Conservation (phyloP, 2,329 filamentous ascomycete species). For the Fusarium beomiforme region DNA sequence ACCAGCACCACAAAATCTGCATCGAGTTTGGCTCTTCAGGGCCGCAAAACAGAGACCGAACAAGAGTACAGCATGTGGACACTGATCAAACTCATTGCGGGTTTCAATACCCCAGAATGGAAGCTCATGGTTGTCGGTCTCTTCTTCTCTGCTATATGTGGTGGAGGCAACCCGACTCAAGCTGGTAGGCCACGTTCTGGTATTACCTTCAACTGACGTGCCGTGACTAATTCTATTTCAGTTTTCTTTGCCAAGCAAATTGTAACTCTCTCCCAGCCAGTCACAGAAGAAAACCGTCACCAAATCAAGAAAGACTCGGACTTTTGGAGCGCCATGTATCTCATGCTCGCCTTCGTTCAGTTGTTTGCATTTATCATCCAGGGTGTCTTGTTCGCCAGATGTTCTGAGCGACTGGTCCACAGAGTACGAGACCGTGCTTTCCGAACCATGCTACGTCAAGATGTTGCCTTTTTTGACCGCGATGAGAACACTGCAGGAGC, state of each 20-base stretch:
- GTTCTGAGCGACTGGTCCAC: constrained; percentile 86
- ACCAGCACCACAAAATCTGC: constrained; percentile 65
- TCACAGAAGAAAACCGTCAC: constrained; percentile 60
- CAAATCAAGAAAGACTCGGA: constrained; percentile 75
- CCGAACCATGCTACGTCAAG: constrained; percentile 88
- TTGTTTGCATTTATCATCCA: constrained; percentile 75
- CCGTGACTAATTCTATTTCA: constrained; percentile 54
- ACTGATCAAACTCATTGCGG: constrained; percentile 80
- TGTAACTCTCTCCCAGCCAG: constrained; percentile 67
- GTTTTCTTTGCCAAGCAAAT: constrained; percentile 94
- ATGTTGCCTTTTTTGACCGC: constrained; percentile 89
- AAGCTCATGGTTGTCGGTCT: constrained; percentile 78
- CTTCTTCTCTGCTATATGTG: constrained; percentile 78
- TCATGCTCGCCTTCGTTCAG: constrained; percentile 81
- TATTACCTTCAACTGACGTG: not conserved
- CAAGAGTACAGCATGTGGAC: constrained; percentile 76
- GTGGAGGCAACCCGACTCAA: constrained; percentile 78
- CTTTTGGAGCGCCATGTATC: constrained; percentile 91
- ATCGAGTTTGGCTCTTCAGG: constrained; percentile 77
- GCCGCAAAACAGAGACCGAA: constrained; percentile 59
- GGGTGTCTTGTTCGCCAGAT: constrained; percentile 81
- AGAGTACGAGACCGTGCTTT: constrained; percentile 86
- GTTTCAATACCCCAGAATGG: constrained; percentile 81
- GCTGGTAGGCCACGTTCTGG: constrained; percentile 38
- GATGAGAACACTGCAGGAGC: constrained; percentile 91